phyloP scores from a whole-genome alignment of 371 early-diverging fungal species.

The Cokeromyces recurvatus region DNA sequence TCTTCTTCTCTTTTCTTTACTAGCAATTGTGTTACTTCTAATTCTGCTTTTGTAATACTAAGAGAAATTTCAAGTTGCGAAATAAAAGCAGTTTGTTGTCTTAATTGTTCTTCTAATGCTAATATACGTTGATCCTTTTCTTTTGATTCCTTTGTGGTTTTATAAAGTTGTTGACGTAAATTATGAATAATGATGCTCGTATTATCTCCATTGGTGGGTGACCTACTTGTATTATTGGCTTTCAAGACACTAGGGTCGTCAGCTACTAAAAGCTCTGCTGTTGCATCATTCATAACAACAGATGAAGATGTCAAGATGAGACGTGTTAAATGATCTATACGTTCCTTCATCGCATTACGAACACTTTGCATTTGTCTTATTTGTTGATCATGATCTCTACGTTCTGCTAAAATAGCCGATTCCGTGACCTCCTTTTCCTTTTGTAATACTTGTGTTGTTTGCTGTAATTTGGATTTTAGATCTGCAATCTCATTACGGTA shows the following conservation, averaged over 20 bases:
- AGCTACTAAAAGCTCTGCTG: neutral
- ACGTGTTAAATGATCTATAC: slow-evolving; percentile 69
- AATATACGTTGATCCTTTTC: slow-evolving; percentile 14
- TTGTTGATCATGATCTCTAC: slow-evolving; percentile 69
- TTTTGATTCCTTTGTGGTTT: neutral
- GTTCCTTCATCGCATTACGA: slow-evolving; percentile 73
- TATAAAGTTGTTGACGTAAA: neutral
- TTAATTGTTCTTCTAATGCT: slow-evolving; percentile 9
- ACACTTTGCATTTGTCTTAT: slow-evolving; percentile 67
- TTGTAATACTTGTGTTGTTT: slow-evolving; percentile 40
- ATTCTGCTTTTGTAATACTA: slow-evolving; percentile 13
- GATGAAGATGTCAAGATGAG: slow-evolving; percentile 74
- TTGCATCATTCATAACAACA: slow-evolving; percentile 20
- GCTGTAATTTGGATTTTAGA: slow-evolving; percentile 71
- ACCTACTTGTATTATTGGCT: neutral
- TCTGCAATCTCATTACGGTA: slow-evolving; percentile 81
- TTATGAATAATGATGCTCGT: neutral
- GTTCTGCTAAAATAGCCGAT: slow-evolving; percentile 26
- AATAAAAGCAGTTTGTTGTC: neutral
- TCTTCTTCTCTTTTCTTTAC: neutral
- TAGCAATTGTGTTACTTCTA: slow-evolving; percentile 6
- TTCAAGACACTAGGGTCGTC: no score
- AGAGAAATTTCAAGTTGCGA: slow-evolving; percentile 11
- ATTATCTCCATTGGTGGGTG: neutral
- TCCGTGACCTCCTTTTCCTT: slow-evolving; percentile 39